Conservation (phyloP, 495 filamentous ascomycete species). For the Neurospora discreta region DNA sequence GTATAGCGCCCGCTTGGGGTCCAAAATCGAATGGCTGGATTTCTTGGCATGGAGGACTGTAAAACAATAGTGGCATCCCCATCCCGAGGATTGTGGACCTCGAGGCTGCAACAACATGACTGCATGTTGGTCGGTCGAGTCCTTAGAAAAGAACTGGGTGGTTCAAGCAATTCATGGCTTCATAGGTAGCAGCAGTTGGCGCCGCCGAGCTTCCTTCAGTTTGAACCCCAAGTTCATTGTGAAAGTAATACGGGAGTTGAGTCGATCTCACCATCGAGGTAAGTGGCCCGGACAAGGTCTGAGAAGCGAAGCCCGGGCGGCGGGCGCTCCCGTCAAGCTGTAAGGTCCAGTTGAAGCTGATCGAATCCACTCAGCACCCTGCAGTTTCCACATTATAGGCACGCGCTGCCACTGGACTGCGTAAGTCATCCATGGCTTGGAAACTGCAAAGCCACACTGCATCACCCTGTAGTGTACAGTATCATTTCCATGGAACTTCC, state of each 20-base stretch:
- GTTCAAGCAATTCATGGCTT: slow-evolving; percentile 5
- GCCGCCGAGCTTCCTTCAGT: not conserved
- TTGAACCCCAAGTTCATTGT: not conserved
- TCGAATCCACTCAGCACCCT: slow-evolving; percentile 2
- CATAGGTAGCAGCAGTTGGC: not conserved
- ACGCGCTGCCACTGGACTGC: not conserved
- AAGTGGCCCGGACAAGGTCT: not conserved
- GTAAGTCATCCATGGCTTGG: not conserved
- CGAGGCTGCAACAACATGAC: not conserved
- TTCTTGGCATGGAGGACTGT: not conserved
- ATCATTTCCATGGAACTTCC: not conserved
- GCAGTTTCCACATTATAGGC: not conserved
- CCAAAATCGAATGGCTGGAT: not conserved
- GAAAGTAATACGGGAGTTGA: not conserved
- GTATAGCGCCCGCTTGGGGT: not conserved
- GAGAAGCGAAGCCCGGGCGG: not conserved
- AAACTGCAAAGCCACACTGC: not conserved
- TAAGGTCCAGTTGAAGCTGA: not conserved
- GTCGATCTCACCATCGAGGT: not conserved
- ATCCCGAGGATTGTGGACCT: not conserved
- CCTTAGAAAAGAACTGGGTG: slow-evolving; percentile 12
- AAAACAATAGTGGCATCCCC: not conserved
- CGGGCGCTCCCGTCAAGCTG: not conserved
- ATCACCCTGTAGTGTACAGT: not conserved
- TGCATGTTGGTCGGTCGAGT: not conserved